Base-by-base conservation (phyloP, 2,329 filamentous ascomycete species). In the Colletotrichum zoysiae region DNA sequence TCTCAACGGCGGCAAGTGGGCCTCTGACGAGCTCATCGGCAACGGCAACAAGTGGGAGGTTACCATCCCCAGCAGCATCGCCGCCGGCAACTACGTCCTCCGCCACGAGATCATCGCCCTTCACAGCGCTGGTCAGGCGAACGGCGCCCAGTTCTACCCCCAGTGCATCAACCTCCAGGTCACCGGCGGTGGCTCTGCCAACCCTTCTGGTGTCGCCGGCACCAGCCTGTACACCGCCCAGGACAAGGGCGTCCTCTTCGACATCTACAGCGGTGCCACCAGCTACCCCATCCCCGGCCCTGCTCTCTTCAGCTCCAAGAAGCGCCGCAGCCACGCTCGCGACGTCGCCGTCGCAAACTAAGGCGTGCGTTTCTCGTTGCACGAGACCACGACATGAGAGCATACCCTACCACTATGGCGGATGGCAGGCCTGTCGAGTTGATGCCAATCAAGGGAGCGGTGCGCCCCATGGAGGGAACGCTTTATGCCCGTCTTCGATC, bases 61-160 rank as follows among this genome's bases (percentile, higher is more conserved):
- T 61, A 83, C 81, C 69, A 84, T 89, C 67, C 87, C 87, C 33
- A 70, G 75, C 26, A 80, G 80, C 72, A 79, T 89, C 57, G 82
- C 82, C 38, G 77, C 86, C 2, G 87, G 87, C 60, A 84, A 87
- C 76, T 89, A 89, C 76, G 84, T 89, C 68, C 82, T 88, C 60
- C 84, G 87, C 66, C 85, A 87, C 77, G 87, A 89, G 80, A 86
- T 88, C 76, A 86, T 89, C 66, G 86, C 84, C 35, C 84, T 88
- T 20, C 87, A 89, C 82, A 82, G 82, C 38, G 86, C 82, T n/a
- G 83, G 80, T 5, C 74, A 78, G 40, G 65, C 53, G 64, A 77
- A 80, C 26, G 82, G 82, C 65, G 86, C 86, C 4, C 86, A 88
- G 77, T 81, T 82, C 67, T 87, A 88, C 77, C 85, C 86, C 30